Evolutionary conservation across 2,329 filamentous ascomycete species (phyloP).

Genomic region (Ceratocystis huliohia): DNA sequence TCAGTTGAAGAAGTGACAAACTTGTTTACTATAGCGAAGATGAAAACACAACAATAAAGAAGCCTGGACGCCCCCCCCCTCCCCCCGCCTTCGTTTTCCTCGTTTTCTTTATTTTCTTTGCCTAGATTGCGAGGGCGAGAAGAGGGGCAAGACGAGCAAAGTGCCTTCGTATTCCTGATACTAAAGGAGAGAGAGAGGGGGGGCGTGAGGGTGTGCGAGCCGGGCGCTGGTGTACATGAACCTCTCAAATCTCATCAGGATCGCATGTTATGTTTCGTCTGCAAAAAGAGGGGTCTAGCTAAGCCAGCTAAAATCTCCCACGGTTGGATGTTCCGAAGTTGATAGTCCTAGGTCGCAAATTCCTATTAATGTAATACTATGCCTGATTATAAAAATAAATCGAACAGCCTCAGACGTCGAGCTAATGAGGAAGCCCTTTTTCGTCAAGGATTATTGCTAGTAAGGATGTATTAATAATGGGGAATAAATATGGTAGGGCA

Average conservation of each 20-base stretch:
- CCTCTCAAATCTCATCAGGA: background rate
- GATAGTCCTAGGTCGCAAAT: background rate
- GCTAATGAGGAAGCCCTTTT: too few relatives aligned
- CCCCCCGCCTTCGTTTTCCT: too few relatives aligned
- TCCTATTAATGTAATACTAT: background rate
- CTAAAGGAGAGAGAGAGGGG: background rate
- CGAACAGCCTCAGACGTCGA: background rate
- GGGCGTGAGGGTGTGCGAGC: background rate
- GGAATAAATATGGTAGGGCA: background rate
- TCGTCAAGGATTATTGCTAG: too few relatives aligned
- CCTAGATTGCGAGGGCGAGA: too few relatives aligned
- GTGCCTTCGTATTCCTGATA: too few relatives aligned
- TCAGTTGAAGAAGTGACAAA: background rate
- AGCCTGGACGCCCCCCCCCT: too few relatives aligned
- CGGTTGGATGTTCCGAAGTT: slow-evolving; percentile 9
- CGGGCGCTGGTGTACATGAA: background rate
- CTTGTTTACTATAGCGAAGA: too few relatives aligned
- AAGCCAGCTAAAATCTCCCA: background rate
- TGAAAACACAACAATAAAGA: too few relatives aligned
- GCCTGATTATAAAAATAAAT: slow-evolving; percentile 6
- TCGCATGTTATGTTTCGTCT: slow-evolving; percentile 5
- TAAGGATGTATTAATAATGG: background rate
- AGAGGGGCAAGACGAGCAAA: too few relatives aligned
- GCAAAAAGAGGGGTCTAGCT: background rate
- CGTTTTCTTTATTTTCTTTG: too few relatives aligned